phyloP scores from a whole-genome alignment of 129 eudicot genomes.

The Pseudognaphalium luteoalbum region DNA sequence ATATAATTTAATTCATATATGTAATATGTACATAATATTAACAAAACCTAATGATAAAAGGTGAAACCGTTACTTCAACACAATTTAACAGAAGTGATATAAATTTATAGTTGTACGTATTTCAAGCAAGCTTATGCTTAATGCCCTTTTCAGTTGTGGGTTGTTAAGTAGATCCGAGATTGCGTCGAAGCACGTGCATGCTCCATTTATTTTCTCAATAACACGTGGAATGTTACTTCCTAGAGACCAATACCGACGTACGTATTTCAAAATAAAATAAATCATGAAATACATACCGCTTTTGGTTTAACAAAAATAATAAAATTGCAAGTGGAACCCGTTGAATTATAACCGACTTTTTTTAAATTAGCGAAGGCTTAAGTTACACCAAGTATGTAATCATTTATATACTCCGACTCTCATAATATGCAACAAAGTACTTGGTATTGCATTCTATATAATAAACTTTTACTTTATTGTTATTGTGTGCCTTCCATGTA shows the following conservation, averaged over 20 bases:
- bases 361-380: too few relatives aligned
- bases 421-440: too few relatives aligned
- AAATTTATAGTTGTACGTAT: not conserved
- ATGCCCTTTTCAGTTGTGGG: constrained; percentile 5
- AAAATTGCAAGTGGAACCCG: constrained; percentile 14
- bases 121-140: constrained; percentile 5
- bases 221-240: constrained; percentile 26
- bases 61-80: not conserved
- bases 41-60: too few relatives aligned
- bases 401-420: too few relatives aligned
- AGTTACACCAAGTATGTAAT: too few relatives aligned
- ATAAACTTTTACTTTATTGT: too few relatives aligned
- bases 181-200: constrained; percentile 26
- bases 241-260: constrained; percentile 9
- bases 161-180: constrained; percentile 31
- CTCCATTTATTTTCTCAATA: not conserved
- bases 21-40: too few relatives aligned
- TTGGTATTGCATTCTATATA: too few relatives aligned
- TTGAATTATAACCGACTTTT: not conserved
- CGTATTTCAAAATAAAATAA: not conserved
- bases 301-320: constrained; percentile 1
- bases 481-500: too few relatives aligned
- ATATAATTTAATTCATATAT: too few relatives aligned
- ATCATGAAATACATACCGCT: not conserved
- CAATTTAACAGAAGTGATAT: not conserved